Evolutionary conservation across 176 grass and related monocot genomes (phyloP), one percentile per base, ranked within the genome.

Genomic region (Oryza meyeriana): DNA sequence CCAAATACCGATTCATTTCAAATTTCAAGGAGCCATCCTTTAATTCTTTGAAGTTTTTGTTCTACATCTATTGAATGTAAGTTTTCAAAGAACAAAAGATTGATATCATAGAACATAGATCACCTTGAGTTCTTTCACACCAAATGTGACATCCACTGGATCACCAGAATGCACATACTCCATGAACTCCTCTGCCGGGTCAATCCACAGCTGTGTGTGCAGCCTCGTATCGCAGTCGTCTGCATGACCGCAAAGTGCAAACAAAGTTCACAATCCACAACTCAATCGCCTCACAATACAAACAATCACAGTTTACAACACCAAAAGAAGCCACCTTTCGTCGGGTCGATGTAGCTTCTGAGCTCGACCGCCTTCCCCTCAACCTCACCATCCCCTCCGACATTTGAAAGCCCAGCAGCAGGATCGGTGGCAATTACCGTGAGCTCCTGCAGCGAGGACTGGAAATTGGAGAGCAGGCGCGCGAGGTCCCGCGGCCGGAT

Each of bases 181-280:
- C 76, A 95, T 41, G 50, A 98, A 98, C 77, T 98, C 95, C 77
- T 98, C 95, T 14, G 34, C 45, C 36, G 92, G 92, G 24, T 98
- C 87, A 27, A 98, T 98, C 96, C 96, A 98, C 42, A 98, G 74
- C n/a, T 98, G 96, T 16, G 96, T 98, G 89, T 98, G 92, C 82
- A 98, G 38, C 71, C 89, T 90, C 8, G 87, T 84, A 80, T 98
- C 96, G 29, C 73, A 95, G 61, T 89, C 82, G 86, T 98, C 96
- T 98, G 83, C 79, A 74, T 78, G 16, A 63, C 16, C 50, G 62
- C 9, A 67, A 41, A 79, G n/a, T 35, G 67, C 7, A 62, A 50
- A 79, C 32, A 31, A 83, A 32, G 42, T 69, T 71, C 34, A 62
- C 62, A 86, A 65, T 81, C 77, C 6, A 80, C 14, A 85, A 76